A percentile compares a stretch with the other conserved stretches of the same genome.
Conservation (phyloP, 768 basidiomycete species). For the Mycena filopes region DNA sequence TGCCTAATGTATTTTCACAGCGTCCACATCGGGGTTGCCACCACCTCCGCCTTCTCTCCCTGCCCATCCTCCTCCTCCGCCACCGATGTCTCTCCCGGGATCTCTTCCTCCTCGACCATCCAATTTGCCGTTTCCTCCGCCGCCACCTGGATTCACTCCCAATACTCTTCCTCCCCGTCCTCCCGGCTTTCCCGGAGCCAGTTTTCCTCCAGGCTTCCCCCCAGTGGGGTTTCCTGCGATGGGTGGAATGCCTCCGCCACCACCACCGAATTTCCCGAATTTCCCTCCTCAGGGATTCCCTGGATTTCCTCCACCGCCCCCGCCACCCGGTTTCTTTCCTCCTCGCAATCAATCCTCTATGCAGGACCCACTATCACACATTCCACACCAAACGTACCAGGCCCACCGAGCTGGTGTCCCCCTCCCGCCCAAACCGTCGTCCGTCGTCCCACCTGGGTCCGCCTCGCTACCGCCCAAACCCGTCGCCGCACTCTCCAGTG, state of each 20-base stretch:
- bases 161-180: constrained; percentile 41
- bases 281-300: constrained; percentile 39
- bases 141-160: constrained; percentile 40
- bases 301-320: constrained; percentile 23
- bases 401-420: constrained; percentile 66
- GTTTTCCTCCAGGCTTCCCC: constrained; percentile 37
- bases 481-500: constrained; percentile 40
- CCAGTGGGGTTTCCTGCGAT: constrained; percentile 35
- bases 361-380: constrained; percentile 81
- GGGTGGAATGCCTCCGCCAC: constrained; percentile 37
- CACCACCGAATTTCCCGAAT: constrained; percentile 34
- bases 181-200: constrained; percentile 40
- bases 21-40: constrained; percentile 23
- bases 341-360: constrained; percentile 61
- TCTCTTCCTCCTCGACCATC: constrained; percentile 38
- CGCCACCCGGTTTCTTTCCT: constrained; percentile 75
- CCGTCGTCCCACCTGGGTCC: constrained; percentile 35
- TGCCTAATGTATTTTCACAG: background rate
- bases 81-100: constrained; percentile 18
- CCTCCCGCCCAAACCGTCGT: constrained; percentile 54
- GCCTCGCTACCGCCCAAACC: constrained; percentile 50
- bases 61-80: constrained; percentile 29
- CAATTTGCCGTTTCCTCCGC: constrained; percentile 39
- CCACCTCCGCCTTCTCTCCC: constrained; percentile 28
- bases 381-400: constrained; percentile 84